phyloP scores from a whole-genome alignment of 139 green algal genomes.

The Micractinium conductrix region DNA sequence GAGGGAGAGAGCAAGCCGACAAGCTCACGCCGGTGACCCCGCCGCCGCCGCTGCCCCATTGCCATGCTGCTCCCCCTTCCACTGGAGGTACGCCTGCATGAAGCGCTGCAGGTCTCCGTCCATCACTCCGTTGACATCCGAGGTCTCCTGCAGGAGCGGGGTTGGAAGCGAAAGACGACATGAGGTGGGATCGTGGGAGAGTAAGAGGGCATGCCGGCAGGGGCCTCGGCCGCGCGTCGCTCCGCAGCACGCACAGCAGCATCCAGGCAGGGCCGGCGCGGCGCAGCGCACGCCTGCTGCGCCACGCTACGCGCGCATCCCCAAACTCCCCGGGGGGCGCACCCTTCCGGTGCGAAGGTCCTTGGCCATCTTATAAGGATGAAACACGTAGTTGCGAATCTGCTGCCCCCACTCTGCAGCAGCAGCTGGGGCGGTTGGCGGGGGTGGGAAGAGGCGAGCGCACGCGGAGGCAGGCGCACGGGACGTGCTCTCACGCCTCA shows the following conservation, averaged over 20 bases:
- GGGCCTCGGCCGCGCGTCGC: no score
- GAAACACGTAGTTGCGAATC: constrained; percentile 97
- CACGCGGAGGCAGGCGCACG: no score
- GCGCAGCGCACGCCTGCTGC: neutral
- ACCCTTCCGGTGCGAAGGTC: constrained; percentile 71
- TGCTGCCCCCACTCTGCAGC: constrained; percentile 96
- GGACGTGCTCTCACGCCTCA: no score
- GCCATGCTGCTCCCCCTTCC: constrained; percentile 16
- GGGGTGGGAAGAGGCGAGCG: no score
- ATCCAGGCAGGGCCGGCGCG: neutral
- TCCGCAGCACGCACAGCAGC: neutral
- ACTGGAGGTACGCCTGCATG: constrained; percentile 31
- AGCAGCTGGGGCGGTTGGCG: neutral
- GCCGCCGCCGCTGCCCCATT: neutral
- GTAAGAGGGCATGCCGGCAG: no score
- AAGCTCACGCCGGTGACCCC: neutral
- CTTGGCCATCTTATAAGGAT: constrained; percentile 98
- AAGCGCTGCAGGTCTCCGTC: constrained; percentile 74
- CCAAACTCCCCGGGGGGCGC: neutral
- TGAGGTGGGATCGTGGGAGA: neutral
- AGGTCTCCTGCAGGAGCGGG: constrained; percentile 61
- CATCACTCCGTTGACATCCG: constrained; percentile 73
- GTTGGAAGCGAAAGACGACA: neutral
- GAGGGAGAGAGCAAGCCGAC: no score
- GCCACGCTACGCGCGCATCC: neutral